Percentiles rank a stretch among this genome's conserved stretches.
These are phyloP conservation scores for Polytrichum commune DNA, from an alignment of 225 moss, liverwort and hornwort species.

Conservation along the genomic window DNA sequence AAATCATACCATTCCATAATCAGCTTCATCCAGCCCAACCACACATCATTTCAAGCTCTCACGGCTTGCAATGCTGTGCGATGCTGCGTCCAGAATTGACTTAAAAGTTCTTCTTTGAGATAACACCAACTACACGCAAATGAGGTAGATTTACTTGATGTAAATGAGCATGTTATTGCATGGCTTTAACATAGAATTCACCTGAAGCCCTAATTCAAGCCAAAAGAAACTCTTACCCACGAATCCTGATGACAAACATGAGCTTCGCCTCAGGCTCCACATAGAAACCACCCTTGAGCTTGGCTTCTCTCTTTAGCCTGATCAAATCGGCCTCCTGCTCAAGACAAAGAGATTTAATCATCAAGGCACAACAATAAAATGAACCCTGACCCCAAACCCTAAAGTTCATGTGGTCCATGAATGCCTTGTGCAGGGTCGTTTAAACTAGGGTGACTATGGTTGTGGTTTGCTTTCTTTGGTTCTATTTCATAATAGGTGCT, in stretches of 20 bases:
- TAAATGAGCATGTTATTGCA: neutral
- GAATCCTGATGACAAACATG: constrained; percentile 43
- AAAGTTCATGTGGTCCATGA: neutral
- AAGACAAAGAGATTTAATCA: neutral
- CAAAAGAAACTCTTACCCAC: constrained; percentile 20
- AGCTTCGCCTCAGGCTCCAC: constrained; percentile 23
- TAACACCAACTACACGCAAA: neutral
- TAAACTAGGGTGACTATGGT: neutral
- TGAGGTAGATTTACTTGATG: neutral
- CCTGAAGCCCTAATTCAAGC: neutral
- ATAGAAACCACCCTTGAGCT: constrained; percentile 32
- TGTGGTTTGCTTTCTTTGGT: neutral
- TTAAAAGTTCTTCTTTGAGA: too few species aligned
- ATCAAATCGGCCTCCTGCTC: constrained; percentile 32
- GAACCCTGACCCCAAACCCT: too few species aligned
- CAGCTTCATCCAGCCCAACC: too few species aligned
- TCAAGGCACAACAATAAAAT: neutral
- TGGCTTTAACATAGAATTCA: neutral
- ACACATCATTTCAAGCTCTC: too few species aligned
- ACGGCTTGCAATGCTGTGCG: too few species aligned
- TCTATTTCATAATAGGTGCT: neutral
- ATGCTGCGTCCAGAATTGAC: too few species aligned
- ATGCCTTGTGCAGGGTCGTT: neutral
- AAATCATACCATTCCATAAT: neutral
- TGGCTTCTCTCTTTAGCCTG: constrained; percentile 32